Evolutionary conservation across 805 yeast genomes (phyloP).

Genomic region (Tetrapisispora nanseiensis): DNA sequence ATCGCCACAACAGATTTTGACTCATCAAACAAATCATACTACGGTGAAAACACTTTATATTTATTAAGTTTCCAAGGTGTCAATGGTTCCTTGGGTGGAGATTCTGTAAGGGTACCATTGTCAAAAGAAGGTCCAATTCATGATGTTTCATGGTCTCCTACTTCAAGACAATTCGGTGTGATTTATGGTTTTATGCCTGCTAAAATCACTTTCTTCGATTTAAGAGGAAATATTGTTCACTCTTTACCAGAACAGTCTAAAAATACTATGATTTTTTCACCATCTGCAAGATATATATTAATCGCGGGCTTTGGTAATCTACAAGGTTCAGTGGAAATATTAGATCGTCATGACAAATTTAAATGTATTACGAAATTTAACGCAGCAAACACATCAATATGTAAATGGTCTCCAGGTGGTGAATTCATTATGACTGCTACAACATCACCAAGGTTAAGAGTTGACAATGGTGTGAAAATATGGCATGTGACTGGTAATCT

Average conservation of each 20-base stretch:
- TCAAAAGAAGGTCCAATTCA: slow-evolving; percentile 87
- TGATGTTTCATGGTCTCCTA: slow-evolving; percentile 95
- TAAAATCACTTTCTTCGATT: slow-evolving; percentile 85
- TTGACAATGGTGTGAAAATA: slow-evolving; percentile 86
- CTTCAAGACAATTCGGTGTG: slow-evolving; percentile 93
- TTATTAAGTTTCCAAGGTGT: slow-evolving; percentile 41
- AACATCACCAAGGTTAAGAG: slow-evolving; percentile 92
- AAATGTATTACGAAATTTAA: slow-evolving; percentile 69
- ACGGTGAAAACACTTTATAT: slow-evolving; percentile 92
- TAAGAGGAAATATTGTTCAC: slow-evolving; percentile 80
- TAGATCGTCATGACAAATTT: slow-evolving; percentile 84
- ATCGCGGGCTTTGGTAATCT: slow-evolving; percentile 97
- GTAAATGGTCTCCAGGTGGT: slow-evolving; percentile 98
- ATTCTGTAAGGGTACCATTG: slow-evolving; percentile 77
- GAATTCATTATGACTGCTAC: slow-evolving; percentile 89
- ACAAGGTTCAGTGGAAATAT: slow-evolving; percentile 91
- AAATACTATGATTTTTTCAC: slow-evolving; percentile 85
- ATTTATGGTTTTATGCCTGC: slow-evolving; percentile 98
- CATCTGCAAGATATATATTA: slow-evolving; percentile 82
- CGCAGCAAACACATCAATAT: slow-evolving; percentile 91
- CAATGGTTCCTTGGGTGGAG: slow-evolving; percentile 79
- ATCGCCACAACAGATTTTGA: slow-evolving; percentile 95
- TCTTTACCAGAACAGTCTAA: slow-evolving; percentile 79
- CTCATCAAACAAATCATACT: slow-evolving; percentile 84
- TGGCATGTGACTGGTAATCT: slow-evolving; percentile 89